Conservation (phyloP, 2,329 filamentous ascomycete genomes). For the Fusarium xyrophilum region DNA sequence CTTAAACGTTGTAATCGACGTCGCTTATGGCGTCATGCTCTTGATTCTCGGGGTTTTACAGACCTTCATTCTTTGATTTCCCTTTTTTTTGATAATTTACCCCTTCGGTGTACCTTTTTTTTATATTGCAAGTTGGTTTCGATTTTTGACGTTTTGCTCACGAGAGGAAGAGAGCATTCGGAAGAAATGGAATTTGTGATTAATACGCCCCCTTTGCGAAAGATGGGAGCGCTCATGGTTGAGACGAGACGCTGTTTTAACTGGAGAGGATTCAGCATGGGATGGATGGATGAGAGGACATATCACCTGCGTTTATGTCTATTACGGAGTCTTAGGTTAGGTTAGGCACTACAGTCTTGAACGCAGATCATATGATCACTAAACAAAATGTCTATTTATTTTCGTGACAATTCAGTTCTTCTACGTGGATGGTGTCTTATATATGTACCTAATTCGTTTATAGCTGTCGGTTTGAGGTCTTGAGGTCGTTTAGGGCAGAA, state of each 20-base stretch:
- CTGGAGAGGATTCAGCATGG: constrained; percentile 17
- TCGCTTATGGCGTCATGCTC: constrained; percentile 38
- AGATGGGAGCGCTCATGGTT: constrained; percentile 33
- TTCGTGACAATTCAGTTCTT: not conserved
- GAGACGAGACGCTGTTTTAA: constrained; percentile 27
- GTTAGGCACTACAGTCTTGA: constrained; percentile 38
- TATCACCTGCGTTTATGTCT: constrained; percentile 42
- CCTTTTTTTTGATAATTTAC: constrained; percentile 45
- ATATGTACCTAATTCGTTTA: not conserved
- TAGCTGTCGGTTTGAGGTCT: not conserved
- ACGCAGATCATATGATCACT: constrained; percentile 39
- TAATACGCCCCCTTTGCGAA: constrained; percentile 31
- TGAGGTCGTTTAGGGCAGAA: not conserved
- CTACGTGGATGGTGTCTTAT: not conserved
- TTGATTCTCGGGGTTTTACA: constrained; percentile 39
- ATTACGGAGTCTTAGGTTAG: constrained; percentile 39
- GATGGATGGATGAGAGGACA: constrained; percentile 33
- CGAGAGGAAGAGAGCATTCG: constrained; percentile 18
- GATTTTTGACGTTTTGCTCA: constrained; percentile 28
- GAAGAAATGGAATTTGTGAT: constrained; percentile 26
- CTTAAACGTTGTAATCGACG: constrained; percentile 55
- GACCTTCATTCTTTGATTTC: constrained; percentile 42
- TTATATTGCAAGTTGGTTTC: constrained; percentile 35
- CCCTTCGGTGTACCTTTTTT: constrained; percentile 43
- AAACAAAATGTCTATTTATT: not conserved